Evolutionary conservation across 805 yeast genomes (phyloP).

Genomic region (Candida endomychidarum): DNA sequence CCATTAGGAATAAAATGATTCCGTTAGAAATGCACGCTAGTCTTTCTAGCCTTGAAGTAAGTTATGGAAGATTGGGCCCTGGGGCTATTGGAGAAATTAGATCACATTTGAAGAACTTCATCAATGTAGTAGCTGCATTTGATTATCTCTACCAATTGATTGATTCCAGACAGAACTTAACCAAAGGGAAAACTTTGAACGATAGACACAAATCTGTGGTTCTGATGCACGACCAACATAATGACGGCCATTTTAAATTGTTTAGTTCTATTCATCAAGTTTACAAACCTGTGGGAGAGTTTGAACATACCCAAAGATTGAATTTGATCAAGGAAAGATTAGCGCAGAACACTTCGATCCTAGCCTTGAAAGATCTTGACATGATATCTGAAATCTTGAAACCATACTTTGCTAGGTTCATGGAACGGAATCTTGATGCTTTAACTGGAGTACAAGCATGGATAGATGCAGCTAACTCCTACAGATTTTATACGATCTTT

Average conservation of each 20-base stretch:
- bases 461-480: constrained; percentile 30
- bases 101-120: constrained; percentile 22
- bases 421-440: constrained; percentile 19
- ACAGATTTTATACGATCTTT: constrained; percentile 21
- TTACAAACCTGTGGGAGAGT: constrained; percentile 30
- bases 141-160: constrained; percentile 28
- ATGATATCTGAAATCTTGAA: constrained; percentile 21
- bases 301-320: constrained; percentile 23
- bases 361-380: constrained; percentile 26
- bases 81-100: constrained; percentile 28
- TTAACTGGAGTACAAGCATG: constrained; percentile 22
- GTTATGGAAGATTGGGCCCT: constrained; percentile 28
- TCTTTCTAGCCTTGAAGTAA: constrained; percentile 22
- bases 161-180: constrained; percentile 26
- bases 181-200: constrained; percentile 18
- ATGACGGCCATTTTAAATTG: constrained; percentile 22
- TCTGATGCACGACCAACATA: not conserved
- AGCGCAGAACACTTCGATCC: constrained; percentile 15
- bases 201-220: constrained; percentile 14
- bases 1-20: constrained; percentile 18
- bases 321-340: constrained; percentile 20
- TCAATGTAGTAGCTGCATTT: constrained; percentile 24
- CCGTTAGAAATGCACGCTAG: constrained; percentile 22
- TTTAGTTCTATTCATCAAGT: constrained; percentile 26
- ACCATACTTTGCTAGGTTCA: constrained; percentile 17